Evolutionary conservation across 768 basidiomycete species (phyloP).

Genomic region (Suillus alpinus): DNA sequence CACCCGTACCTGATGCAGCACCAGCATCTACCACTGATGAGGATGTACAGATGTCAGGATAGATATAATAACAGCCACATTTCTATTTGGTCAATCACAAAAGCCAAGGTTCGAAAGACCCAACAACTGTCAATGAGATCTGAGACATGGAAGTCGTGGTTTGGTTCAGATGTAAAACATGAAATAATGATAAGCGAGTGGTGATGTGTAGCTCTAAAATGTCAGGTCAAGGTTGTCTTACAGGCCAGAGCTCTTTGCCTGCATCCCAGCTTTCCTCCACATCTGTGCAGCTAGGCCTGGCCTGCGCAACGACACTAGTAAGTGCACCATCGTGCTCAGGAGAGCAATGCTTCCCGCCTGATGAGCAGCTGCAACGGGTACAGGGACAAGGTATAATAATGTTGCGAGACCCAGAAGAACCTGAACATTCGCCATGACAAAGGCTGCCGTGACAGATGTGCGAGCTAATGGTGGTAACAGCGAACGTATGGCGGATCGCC

Average conservation of each 20-base stretch:
- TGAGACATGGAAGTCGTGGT: not conserved
- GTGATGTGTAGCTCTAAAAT: constrained; percentile 17
- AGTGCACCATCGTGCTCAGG: constrained; percentile 77
- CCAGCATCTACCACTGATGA: constrained; percentile 43
- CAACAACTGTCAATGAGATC: not conserved
- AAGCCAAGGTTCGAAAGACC: not conserved
- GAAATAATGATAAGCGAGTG: constrained; percentile 21
- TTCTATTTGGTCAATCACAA: constrained; percentile 6
- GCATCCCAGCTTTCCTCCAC: constrained; percentile 46
- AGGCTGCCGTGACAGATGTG: constrained; percentile 53
- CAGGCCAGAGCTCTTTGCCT: constrained; percentile 13
- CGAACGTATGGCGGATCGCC: constrained; percentile 43
- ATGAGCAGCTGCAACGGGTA: constrained; percentile 88
- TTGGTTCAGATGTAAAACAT: not conserved
- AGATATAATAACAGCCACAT: constrained; percentile 19
- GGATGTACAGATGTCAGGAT: constrained; percentile 86
- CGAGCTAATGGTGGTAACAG: constrained; percentile 61
- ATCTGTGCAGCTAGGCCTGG: constrained; percentile 64
- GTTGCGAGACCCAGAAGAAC: constrained; percentile 77
- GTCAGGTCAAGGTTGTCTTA: constrained; percentile 10
- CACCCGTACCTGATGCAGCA: constrained; percentile 27
- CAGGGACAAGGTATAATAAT: constrained; percentile 87
- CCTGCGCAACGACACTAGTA: constrained; percentile 66
- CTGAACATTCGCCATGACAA: constrained; percentile 83
- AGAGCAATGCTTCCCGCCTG: constrained; percentile 93